Percentiles rank a stretch among this genome's conserved stretches.
These are phyloP conservation scores for Colletotrichum endophyticum DNA, from an alignment of 2,329 filamentous ascomycete genomes.

Conservation along the genomic window DNA sequence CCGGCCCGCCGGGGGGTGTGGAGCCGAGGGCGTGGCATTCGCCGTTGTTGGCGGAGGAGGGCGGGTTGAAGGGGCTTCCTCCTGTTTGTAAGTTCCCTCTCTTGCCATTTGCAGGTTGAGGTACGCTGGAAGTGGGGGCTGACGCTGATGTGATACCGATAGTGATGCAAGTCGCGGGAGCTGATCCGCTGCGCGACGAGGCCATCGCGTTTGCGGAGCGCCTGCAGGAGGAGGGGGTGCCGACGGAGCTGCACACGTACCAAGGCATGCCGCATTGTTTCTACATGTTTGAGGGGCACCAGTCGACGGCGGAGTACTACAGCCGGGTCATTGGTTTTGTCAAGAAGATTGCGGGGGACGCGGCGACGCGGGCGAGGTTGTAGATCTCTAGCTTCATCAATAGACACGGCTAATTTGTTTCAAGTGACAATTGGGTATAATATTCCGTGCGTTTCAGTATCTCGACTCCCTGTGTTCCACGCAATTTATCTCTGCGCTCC, in stretches of 20 bases:
- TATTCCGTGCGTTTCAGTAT: accelerated
- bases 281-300: conserved; percentile 21
- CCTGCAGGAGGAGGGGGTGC: conserved; percentile 33
- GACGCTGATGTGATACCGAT: neutral
- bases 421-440: neutral
- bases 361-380: neutral
- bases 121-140: neutral
- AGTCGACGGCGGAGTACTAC: conserved; percentile 23
- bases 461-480: accelerated
- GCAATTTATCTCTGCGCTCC: neutral
- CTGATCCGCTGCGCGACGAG: conserved; percentile 42
- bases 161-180: conserved; percentile 40
- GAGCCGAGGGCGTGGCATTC: conserved; percentile 28
- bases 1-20: conserved; percentile 28
- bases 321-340: conserved; percentile 21
- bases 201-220: conserved; percentile 41
- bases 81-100: conserved; percentile 34
- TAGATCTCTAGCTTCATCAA: neutral
- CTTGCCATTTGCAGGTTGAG: no score
- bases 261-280: conserved; percentile 41
- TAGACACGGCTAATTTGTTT: neutral
- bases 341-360: neutral
- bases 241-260: conserved; percentile 35
- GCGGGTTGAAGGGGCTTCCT: conserved; percentile 30
- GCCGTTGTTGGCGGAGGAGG: conserved; percentile 35